Conservation (phyloP, 169 alveolate species). For the Eimeria necatrix region DNA sequence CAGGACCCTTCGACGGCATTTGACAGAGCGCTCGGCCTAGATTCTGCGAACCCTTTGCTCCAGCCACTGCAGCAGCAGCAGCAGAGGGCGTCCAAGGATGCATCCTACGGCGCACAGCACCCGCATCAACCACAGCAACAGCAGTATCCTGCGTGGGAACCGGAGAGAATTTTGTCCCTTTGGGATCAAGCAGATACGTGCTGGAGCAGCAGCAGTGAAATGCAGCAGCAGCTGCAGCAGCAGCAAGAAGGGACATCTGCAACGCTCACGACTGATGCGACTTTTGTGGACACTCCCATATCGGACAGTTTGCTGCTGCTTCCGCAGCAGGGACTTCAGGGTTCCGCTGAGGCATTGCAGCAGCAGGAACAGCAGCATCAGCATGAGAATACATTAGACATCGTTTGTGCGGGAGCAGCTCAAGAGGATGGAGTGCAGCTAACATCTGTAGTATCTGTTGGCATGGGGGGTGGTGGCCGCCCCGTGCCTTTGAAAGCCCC, state of each 20-base stretch:
- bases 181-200: slow-evolving; percentile 68
- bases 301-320: slow-evolving; percentile 52
- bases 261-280: background rate
- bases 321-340: slow-evolving; percentile 57
- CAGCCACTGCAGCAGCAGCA: slow-evolving; percentile 70
- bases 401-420: background rate
- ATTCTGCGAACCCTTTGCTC: slow-evolving; percentile 17
- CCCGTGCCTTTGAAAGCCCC: slow-evolving; percentile 64
- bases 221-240: slow-evolving; percentile 61
- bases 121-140: slow-evolving; percentile 54
- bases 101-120: slow-evolving; percentile 9
- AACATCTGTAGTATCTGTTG: background rate
- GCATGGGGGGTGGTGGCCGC: slow-evolving; percentile 15
- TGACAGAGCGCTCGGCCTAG: slow-evolving; percentile 34
- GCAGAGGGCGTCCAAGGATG: slow-evolving; percentile 52
- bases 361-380: slow-evolving; percentile 54
- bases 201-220: slow-evolving; percentile 61
- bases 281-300: slow-evolving; percentile 43
- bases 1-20: background rate
- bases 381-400: background rate
- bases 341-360: background rate
- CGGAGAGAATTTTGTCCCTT: slow-evolving; percentile 35
- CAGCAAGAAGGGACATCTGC: slow-evolving; percentile 39
- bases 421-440: slow-evolving; percentile 27
- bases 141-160: slow-evolving; percentile 36